A percentile compares a stretch with the other conserved stretches of the same genome.
Conservation (phyloP, 805 yeast species). For the Candida cerambycidarum region DNA sequence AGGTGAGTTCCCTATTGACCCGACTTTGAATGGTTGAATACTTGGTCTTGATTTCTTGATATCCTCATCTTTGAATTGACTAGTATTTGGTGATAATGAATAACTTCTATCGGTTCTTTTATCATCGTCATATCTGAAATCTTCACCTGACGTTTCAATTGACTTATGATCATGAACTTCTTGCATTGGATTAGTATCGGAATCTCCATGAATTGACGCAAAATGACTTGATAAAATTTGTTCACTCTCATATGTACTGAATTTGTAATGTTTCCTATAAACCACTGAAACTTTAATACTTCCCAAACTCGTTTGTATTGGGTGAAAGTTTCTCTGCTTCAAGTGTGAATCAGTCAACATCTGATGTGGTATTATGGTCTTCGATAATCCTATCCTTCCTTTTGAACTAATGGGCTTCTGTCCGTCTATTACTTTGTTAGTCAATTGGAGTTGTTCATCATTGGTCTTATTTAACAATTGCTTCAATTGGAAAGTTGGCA, state of each 20-base stretch:
- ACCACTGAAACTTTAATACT: constrained; percentile 72
- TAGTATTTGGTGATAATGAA: constrained; percentile 28
- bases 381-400: constrained; percentile 83
- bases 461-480: constrained; percentile 23
- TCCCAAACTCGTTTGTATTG: constrained; percentile 77
- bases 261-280: constrained; percentile 70
- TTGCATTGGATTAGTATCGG: no score
- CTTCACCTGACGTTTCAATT: neutral
- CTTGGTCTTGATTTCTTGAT: constrained; percentile 26
- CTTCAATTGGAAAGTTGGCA: constrained; percentile 70
- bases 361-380: constrained; percentile 52
- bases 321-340: constrained; percentile 61
- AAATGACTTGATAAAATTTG: constrained; percentile 60
- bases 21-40: constrained; percentile 63
- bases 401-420: constrained; percentile 73
- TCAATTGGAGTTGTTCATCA: constrained; percentile 39
- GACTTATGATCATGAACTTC: neutral
- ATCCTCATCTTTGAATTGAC: constrained; percentile 13
- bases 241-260: constrained; percentile 67
- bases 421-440: constrained; percentile 71
- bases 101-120: neutral
- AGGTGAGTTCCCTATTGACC: constrained; percentile 51
- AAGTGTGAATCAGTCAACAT: constrained; percentile 48
- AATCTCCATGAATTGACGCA: constrained; percentile 1
- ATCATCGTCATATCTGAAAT: neutral